These are phyloP conservation scores for Fimicolochytrium jonesii DNA, from an alignment of 192 early-diverging fungal genomes.

Conservation along the genomic window DNA sequence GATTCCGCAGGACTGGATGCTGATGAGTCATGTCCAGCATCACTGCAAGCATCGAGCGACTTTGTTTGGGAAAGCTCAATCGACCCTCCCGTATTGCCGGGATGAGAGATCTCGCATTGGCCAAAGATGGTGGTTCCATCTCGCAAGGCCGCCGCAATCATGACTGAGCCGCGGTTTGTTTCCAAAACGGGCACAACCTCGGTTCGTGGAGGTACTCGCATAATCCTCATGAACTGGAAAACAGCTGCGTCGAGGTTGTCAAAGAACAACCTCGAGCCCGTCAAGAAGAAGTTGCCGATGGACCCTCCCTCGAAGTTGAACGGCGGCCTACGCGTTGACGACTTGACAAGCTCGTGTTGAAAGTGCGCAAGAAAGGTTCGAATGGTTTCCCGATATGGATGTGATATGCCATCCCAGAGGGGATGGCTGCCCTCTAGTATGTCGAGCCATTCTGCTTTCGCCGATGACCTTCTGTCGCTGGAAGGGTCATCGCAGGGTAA, in stretches of 20 bases:
- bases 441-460: constrained; percentile 67
- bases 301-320: constrained; percentile 70
- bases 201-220: constrained; percentile 58
- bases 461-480: too few species aligned
- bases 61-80: constrained; percentile 19
- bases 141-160: constrained; percentile 64
- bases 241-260: constrained; percentile 61
- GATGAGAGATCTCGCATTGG: constrained; percentile 75
- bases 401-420: constrained; percentile 43
- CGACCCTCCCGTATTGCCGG: constrained; percentile 28
- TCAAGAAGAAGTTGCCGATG: constrained; percentile 79
- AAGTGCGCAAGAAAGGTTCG: constrained; percentile 67
- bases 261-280: constrained; percentile 71
- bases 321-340: constrained; percentile 36
- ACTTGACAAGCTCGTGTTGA: constrained; percentile 36
- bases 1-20: too few species aligned
- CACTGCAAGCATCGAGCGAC: constrained; percentile 19
- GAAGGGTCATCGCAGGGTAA: constrained; percentile 44
- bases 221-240: constrained; percentile 67
- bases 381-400: constrained; percentile 58
- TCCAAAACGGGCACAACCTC: constrained; percentile 64
- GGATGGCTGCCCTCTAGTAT: constrained; percentile 68
- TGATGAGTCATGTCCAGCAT: constrained; percentile 20
- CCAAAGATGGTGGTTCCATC: constrained; percentile 57
- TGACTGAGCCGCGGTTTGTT: constrained; percentile 32